phyloP scores from a whole-genome alignment of 1,139 yeast species.

The Saccharomycopsis phalli region DNA sequence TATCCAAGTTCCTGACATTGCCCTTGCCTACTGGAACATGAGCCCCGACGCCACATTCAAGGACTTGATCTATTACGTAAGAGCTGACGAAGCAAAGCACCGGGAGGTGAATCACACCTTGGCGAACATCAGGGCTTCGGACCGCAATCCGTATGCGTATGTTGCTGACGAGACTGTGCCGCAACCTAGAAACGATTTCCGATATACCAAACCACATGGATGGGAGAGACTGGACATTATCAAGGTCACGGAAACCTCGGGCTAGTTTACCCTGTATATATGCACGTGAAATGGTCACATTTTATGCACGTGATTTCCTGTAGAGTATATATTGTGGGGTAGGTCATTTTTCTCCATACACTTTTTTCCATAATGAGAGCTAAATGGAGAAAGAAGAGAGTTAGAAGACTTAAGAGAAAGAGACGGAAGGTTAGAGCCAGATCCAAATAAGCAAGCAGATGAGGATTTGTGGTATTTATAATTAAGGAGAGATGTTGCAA shows the following conservation, averaged over 20 bases:
- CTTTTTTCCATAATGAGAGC: conserved; percentile 51
- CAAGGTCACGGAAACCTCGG: conserved; percentile 15
- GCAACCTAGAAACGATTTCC: conserved; percentile 50
- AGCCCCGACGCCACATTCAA: conserved; percentile 43
- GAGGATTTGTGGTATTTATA: background rate
- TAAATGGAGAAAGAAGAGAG: conserved; percentile 99
- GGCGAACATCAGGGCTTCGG: conserved; percentile 48
- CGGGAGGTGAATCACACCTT: conserved; percentile 71
- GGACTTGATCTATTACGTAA: conserved; percentile 50
- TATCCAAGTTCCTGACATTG: conserved; percentile 45
- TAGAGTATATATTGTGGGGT: too few relatives aligned
- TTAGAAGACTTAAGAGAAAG: conserved; percentile 99
- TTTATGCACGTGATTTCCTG: too few relatives aligned
- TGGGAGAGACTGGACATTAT: conserved; percentile 53
- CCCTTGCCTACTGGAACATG: conserved; percentile 56
- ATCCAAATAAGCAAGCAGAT: conserved; percentile 73
- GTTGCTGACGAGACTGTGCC: conserved; percentile 34
- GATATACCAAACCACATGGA: conserved; percentile 35
- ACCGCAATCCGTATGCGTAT: conserved; percentile 64
- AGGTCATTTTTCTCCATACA: conserved; percentile 3
- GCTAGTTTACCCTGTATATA: too few relatives aligned
- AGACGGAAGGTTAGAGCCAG: conserved; percentile 99
- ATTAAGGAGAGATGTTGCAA: too few relatives aligned
- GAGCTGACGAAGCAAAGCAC: conserved; percentile 67
- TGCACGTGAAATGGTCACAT: too few relatives aligned